phyloP scores from a whole-genome alignment of 2,329 filamentous ascomycete genomes.

The Diaporthe nobilis region DNA sequence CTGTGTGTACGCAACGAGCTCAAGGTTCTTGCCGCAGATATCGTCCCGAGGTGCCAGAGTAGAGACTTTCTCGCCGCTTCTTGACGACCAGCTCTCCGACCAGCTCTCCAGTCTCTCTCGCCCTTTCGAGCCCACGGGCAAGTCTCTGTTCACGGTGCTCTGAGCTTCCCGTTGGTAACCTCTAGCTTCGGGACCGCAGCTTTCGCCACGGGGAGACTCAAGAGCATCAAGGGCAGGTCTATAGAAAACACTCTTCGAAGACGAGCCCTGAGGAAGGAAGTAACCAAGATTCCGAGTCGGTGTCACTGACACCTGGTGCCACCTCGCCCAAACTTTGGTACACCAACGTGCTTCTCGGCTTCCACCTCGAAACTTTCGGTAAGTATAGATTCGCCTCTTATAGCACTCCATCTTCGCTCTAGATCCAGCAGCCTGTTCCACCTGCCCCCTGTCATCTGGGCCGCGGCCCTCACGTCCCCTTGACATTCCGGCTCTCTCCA shows the following conservation, averaged over 20 bases:
- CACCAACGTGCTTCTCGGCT: constrained; percentile 22
- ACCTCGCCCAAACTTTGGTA: constrained; percentile 31
- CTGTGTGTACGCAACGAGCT: background rate
- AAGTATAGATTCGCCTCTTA: constrained; percentile 35
- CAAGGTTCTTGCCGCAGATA: background rate
- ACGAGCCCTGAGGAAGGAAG: background rate
- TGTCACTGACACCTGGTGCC: constrained; percentile 23
- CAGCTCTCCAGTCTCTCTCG: background rate
- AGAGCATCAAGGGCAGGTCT: background rate
- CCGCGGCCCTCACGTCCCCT: constrained; percentile 19
- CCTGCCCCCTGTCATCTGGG: constrained; percentile 33
- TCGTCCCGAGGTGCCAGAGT: background rate
- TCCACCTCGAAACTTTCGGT: constrained; percentile 26
- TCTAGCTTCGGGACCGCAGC: background rate
- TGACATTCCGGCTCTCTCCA: constrained; percentile 32
- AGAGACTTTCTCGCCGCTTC: background rate
- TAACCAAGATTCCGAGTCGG: constrained; percentile 10
- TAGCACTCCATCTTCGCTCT: constrained; percentile 11
- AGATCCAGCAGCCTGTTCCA: constrained; percentile 8
- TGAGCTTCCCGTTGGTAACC: background rate
- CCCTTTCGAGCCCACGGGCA: background rate
- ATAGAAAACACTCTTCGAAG: background rate
- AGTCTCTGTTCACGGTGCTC: background rate
- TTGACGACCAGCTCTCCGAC: background rate
- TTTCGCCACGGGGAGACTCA: background rate